phyloP scores from a whole-genome alignment of 441 rosid species.

The Erysimum cheiri region DNA sequence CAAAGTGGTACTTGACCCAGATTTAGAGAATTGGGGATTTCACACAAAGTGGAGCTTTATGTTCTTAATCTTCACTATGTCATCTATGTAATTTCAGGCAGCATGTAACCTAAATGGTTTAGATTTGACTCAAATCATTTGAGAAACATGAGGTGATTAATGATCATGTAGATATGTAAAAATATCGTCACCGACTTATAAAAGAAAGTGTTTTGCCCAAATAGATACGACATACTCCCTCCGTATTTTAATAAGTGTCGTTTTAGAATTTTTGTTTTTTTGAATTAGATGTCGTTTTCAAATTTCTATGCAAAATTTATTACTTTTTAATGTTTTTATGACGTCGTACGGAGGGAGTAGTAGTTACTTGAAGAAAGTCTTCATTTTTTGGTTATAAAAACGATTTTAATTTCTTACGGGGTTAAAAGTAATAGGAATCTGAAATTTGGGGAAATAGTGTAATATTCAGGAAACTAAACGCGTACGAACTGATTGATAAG shows the following conservation, averaged over 20 bases:
- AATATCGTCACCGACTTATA: background rate
- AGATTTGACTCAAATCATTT: no score
- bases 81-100: background rate
- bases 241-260: no score
- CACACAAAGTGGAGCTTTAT: background rate
- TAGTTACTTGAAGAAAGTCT: background rate
- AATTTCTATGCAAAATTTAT: no score
- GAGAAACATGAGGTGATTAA: background rate
- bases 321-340: no score
- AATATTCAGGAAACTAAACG: conserved; percentile 31
- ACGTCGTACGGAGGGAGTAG: no score
- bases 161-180: no score
- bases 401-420: background rate
- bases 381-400: background rate
- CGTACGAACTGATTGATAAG: conserved; percentile 27
- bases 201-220: background rate
- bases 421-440: background rate
- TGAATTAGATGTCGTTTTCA: no score
- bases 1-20: background rate
- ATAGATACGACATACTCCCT: background rate
- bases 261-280: no score
- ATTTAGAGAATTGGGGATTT: background rate
- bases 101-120: no score
- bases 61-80: background rate
- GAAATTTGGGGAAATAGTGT: background rate